Evolutionary conservation across 805 yeast species (phyloP).

Genomic region (Schwanniomyces yamadae): DNA sequence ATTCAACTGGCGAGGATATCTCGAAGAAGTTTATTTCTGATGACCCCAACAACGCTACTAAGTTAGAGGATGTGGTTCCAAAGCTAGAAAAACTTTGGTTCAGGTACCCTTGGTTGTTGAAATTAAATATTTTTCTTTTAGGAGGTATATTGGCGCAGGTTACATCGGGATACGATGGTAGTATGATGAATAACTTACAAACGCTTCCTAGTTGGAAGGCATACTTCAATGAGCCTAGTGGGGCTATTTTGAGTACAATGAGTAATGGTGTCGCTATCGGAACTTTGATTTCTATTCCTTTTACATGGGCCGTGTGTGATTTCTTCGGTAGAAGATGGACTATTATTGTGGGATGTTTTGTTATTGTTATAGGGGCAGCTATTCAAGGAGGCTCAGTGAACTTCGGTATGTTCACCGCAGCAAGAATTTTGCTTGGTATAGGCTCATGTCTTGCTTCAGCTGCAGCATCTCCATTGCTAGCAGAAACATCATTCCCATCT

Average conservation of each 20-base stretch:
- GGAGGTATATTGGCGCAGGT: slow-evolving; percentile 10
- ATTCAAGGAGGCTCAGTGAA: slow-evolving; percentile 41
- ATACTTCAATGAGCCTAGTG: slow-evolving; percentile 29
- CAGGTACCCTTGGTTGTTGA: slow-evolving; percentile 8
- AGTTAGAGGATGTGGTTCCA: slow-evolving; percentile 13
- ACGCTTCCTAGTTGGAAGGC: slow-evolving; percentile 16
- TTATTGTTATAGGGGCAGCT: slow-evolving; percentile 57
- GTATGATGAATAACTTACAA: slow-evolving; percentile 22
- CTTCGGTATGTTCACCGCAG: slow-evolving; percentile 39
- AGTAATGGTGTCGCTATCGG: slow-evolving; percentile 28
- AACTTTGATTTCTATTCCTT: slow-evolving; percentile 8
- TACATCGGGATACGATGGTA: slow-evolving; percentile 17
- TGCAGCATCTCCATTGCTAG: slow-evolving; percentile 74
- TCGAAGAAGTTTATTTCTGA: no score
- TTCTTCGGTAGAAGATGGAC: slow-evolving; percentile 48
- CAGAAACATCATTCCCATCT: slow-evolving; percentile 56
- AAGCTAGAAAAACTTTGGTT: slow-evolving; percentile 11
- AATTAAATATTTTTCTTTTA: slow-evolving; percentile 9
- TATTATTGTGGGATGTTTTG: slow-evolving; percentile 50
- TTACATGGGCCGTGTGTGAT: slow-evolving; percentile 9
- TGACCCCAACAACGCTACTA: no score
- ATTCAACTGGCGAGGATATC: no score
- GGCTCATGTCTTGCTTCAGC: slow-evolving; percentile 74
- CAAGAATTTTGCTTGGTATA: slow-evolving; percentile 64
- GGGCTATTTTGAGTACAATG: slow-evolving; percentile 34